phyloP scores from a whole-genome alignment of 2,329 filamentous ascomycete genomes.

The Basipetospora chlamydospora region DNA sequence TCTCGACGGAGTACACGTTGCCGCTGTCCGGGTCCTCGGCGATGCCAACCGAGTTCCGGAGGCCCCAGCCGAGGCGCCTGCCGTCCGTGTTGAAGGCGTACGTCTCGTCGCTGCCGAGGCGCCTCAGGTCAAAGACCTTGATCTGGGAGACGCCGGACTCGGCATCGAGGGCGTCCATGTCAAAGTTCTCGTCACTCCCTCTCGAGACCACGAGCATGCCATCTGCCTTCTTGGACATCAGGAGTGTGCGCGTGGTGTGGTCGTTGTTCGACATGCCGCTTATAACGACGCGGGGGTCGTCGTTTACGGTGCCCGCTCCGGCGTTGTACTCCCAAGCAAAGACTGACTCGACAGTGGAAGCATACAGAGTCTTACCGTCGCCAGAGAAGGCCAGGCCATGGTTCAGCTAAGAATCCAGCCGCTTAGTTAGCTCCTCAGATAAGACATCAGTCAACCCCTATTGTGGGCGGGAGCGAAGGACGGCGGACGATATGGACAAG shows the following conservation, averaged over 20 bases:
- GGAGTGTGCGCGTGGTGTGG: constrained; percentile 52
- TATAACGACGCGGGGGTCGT: constrained; percentile 37
- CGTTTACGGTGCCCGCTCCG: constrained; percentile 26
- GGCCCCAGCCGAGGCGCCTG: constrained; percentile 46
- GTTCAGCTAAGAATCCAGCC: constrained; percentile 30
- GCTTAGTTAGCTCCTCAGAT: too few relatives aligned
- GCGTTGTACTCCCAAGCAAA: constrained; percentile 52
- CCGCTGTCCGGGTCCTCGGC: constrained; percentile 43
- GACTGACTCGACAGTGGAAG: constrained; percentile 43
- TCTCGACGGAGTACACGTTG: constrained; percentile 50
- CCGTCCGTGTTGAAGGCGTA: constrained; percentile 35
- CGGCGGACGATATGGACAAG: too few relatives aligned
- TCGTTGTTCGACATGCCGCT: constrained; percentile 45
- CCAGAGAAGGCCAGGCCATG: constrained; percentile 39
- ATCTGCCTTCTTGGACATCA: constrained; percentile 39
- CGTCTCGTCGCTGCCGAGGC: constrained; percentile 14
- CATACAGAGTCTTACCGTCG: constrained; percentile 39
- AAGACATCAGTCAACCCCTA: not conserved
- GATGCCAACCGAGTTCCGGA: constrained; percentile 58
- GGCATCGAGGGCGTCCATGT: constrained; percentile 34
- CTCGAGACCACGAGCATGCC: constrained; percentile 49
- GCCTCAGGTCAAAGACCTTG: constrained; percentile 36
- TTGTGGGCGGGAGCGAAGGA: too few relatives aligned
- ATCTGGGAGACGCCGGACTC: constrained; percentile 50
- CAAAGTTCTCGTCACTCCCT: constrained; percentile 50